Percentiles rank a stretch among this genome's conserved stretches.
phyloP scores from a whole-genome alignment of 306 rosid species.

The Quercus glauca region DNA sequence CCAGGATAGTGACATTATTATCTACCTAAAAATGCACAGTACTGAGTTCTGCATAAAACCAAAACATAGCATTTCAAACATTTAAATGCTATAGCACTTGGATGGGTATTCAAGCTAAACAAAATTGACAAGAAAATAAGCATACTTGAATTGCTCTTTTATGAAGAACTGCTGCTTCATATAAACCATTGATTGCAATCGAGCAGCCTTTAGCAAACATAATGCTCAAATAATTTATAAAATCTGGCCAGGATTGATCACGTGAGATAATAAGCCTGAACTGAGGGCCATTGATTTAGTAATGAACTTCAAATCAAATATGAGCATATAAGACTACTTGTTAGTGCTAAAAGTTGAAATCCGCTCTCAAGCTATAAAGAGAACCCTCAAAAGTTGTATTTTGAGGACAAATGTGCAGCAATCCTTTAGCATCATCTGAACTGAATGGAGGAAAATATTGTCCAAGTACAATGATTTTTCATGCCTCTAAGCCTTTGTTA shows the following conservation, averaged over 20 bases:
- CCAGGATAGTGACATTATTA: no score
- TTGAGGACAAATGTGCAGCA: no score
- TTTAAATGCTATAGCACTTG: background rate
- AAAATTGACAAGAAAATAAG: conserved; percentile 1
- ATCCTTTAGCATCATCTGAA: no score
- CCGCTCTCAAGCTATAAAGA: no score
- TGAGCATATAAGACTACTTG: background rate
- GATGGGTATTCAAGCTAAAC: background rate
- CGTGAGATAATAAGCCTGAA: background rate
- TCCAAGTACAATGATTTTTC: no score
- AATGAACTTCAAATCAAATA: conserved; percentile 3
- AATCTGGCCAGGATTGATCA: background rate
- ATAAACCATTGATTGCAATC: conserved; percentile 59
- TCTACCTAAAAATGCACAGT: no score
- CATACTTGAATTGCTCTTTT: conserved; percentile 94
- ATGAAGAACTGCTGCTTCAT: conserved; percentile 84
- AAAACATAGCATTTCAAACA: background rate
- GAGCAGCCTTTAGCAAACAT: conserved; percentile 62
- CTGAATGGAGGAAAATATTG: no score
- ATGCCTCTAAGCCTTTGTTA: no score
- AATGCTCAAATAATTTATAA: conserved; percentile 13
- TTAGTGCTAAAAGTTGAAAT: no score
- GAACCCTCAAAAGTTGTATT: no score
- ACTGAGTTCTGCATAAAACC: no score
- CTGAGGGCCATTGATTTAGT: conserved; percentile 3